Base-by-base conservation (phyloP, 345 rosid species). In the Melaleuca quinquenervia region DNA sequence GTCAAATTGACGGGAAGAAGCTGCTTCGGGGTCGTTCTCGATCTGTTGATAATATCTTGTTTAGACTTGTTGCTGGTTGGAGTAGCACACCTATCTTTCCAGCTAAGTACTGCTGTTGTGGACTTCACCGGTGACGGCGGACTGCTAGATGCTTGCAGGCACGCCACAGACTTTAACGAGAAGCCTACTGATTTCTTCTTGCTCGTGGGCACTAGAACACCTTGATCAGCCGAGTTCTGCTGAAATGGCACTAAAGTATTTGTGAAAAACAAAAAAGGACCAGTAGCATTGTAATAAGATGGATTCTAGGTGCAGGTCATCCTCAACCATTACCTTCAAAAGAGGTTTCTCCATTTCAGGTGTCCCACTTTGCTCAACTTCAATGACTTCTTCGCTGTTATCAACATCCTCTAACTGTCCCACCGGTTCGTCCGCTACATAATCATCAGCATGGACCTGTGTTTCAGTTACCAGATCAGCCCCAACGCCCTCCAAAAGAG, bases 111-210 rank as follows among this genome's bases (percentile, higher is more conserved):
- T 53, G 89, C 75, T 82, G 74, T 70, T 27, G 50, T 60, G 54
- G 86, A 82, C 50, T 89, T 87, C 18, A 86, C 83, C 74, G 90
- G 90, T 88, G 85, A 64, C 29, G 87, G 3, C 55, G 89, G 27
- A 83, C 29, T 80, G 87, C 88, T 51, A 76, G 84, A 55, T 83
- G 84, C 85, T 70, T 82, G 49, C 20, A 58, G n/a, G 50, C 54
- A 24, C 3, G 29, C 53, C 44, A 52, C 48, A 1, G 85, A 58
- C 87, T 87, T 90, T 16, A 87, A 86, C 22, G 86, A 87, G 36
- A 83, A 70, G 50, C 78, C 87, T 84, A 84, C 80, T 54, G 64
- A 83, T 44, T 89, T 91, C 84, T 92, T 92, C 86, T 85, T 88
- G 82, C 41, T 85, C 14, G 52, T 27, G 29, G 88, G 75, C 26